Evolutionary conservation across 805 yeast genomes (phyloP), one percentile per base, ranked within the genome.

Genomic region (Jamesozyma lodderae): DNA sequence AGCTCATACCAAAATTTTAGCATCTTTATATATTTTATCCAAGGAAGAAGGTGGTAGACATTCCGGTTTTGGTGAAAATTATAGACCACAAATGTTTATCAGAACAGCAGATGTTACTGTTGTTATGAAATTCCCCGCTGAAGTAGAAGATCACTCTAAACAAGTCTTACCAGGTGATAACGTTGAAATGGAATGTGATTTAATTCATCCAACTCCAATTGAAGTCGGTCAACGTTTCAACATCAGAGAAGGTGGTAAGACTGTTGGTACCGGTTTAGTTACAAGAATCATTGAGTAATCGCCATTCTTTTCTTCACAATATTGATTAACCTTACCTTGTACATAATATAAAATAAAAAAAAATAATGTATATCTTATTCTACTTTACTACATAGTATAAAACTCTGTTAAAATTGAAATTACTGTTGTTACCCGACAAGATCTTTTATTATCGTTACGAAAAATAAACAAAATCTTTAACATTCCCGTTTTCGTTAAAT

Each of bases 31-130:
- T 69, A 78, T 90, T 48, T 75, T 92, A 64, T 76, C 94, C 62
- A 82, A 86, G 68, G 97, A 92, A 61, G 98, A 92, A 72, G 98
- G 98, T 77, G 98, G 98, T 59, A 90, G 98, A 72, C 95, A 86
- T 74, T 83, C 95, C 48, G 94, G 95, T 50, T 92, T 92, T 67
- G 90, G 90, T 60, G 86, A 82, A 68, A 82, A 87, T 78, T 92
- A 88, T 80, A 85, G 94, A 74, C 98, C 98, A 45, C 98, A 92
- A 71, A 75, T 90, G 75, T 92, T 82, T 69, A 75, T 92, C 61
- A 84, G 97, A 72, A 88, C 98, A 49, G 85, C 95, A 48, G 95
- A 87, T 62, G 96, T 90, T 48, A 85, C 96, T 49, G 90, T 83
- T 60, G 77, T 80, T 42, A 70, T 90, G 64, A 78, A 78, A 53